These are phyloP conservation scores for Arthrinium puccinioides DNA, from an alignment of 2,329 filamentous ascomycete genomes.

Conservation along the genomic window DNA sequence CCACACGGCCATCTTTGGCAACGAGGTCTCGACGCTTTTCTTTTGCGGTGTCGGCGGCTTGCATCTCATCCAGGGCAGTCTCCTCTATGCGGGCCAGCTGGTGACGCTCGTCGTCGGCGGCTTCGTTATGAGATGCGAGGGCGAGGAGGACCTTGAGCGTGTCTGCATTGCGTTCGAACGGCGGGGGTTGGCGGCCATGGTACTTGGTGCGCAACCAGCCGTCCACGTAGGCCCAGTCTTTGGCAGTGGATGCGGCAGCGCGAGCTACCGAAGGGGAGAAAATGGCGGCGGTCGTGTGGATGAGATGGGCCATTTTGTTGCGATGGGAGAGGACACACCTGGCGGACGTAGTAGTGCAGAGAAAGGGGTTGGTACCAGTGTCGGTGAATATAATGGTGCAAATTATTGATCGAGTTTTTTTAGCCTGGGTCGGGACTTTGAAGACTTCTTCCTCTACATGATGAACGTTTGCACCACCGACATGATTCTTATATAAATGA, in stretches of 20 bases:
- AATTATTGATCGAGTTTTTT: too few relatives aligned
- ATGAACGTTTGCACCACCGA: too few relatives aligned
- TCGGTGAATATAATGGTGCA: too few relatives aligned
- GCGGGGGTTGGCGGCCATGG: constrained; percentile 52
- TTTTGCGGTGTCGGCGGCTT: constrained; percentile 21
- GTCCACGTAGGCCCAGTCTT: constrained; percentile 88
- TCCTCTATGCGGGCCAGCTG: constrained; percentile 54
- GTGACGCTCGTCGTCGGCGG: constrained; percentile 62
- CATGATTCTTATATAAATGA: too few relatives aligned
- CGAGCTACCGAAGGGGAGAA: constrained; percentile 64
- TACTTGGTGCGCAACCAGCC: constrained; percentile 69
- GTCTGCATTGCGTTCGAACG: constrained; percentile 81
- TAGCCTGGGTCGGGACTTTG: too few relatives aligned
- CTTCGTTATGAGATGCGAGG: constrained; percentile 69
- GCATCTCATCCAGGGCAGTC: constrained; percentile 48
- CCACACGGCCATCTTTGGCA: constrained; percentile 1
- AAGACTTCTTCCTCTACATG: too few relatives aligned
- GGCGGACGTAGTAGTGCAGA: too few relatives aligned
- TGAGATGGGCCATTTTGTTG: constrained; percentile 33
- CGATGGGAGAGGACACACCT: too few relatives aligned
- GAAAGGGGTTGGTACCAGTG: too few relatives aligned
- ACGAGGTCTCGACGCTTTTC: constrained; percentile 15
- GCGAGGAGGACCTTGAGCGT: constrained; percentile 71
- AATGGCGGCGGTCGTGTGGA: constrained; percentile 39
- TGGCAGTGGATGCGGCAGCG: constrained; percentile 72